Evolutionary conservation across 1,139 yeast genomes (phyloP).

Genomic region (Lodderomyces theae): DNA sequence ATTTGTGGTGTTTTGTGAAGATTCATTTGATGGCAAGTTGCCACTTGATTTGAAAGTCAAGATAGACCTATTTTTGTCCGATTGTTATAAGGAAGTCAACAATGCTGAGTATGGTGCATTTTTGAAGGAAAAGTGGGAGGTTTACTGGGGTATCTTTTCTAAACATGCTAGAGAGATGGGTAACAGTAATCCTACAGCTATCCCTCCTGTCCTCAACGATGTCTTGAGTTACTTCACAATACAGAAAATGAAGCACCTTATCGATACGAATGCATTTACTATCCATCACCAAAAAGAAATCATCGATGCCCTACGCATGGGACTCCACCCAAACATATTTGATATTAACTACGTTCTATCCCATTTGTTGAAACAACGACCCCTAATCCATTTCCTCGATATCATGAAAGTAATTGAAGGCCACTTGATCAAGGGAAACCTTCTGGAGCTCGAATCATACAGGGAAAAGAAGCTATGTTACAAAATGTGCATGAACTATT

Average conservation of each 20-base stretch:
- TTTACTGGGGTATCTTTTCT: not conserved
- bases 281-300: not conserved
- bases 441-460: constrained; percentile 13
- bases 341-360: not conserved
- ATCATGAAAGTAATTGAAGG: constrained; percentile 28
- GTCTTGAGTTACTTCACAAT: constrained; percentile 4
- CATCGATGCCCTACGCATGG: constrained; percentile 2
- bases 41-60: constrained; percentile 1
- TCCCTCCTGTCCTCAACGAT: constrained; percentile 3
- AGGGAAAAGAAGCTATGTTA: constrained; percentile 13
- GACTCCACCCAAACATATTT: constrained; percentile 3
- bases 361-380: not conserved
- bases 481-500: constrained; percentile 10
- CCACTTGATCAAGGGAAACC: constrained; percentile 29
- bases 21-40: constrained; percentile 2
- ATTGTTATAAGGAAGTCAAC: not conserved
- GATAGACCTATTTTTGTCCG: not conserved
- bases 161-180: not conserved
- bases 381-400: constrained; percentile 13
- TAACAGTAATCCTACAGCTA: not conserved
- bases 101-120: not conserved
- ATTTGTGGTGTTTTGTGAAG: constrained; percentile 4
- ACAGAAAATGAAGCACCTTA: not conserved
- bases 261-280: not conserved
- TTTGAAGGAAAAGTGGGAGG: constrained; percentile 1